phyloP scores from a whole-genome alignment of 352 stramenopile genomes.

The Phytophthora kernoviae region DNA sequence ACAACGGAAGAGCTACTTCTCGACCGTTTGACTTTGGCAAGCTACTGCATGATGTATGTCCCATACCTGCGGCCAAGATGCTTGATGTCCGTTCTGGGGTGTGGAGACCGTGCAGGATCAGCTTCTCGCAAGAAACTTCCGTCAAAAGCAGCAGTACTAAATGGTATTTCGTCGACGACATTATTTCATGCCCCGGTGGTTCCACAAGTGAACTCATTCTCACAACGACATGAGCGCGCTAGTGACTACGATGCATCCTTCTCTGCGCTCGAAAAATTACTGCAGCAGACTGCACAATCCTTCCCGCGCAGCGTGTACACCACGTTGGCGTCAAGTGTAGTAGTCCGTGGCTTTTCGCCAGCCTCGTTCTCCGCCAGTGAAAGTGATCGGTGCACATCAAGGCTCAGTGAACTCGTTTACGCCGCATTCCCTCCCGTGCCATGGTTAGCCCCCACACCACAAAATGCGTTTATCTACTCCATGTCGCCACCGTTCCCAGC shows the following conservation, averaged over 20 bases:
- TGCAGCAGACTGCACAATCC: slow-evolving; percentile 25
- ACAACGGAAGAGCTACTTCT: slow-evolving; percentile 3
- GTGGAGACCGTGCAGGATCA: slow-evolving; percentile 14
- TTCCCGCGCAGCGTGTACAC: slow-evolving; percentile 22
- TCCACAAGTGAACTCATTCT: slow-evolving; percentile 19
- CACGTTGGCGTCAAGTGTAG: slow-evolving; percentile 28
- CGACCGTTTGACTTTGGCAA: slow-evolving; percentile 59
- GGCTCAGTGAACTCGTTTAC: slow-evolving; percentile 21
- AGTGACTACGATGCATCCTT: slow-evolving; percentile 12
- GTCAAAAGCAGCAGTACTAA: slow-evolving; percentile 9
- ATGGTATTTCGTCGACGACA: slow-evolving; percentile 5
- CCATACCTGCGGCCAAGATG: slow-evolving; percentile 63
- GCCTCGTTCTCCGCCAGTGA: background rate
- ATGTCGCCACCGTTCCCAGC: slow-evolving; percentile 23
- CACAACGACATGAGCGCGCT: slow-evolving; percentile 11
- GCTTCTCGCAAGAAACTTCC: slow-evolving; percentile 8
- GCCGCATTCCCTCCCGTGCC: slow-evolving; percentile 23
- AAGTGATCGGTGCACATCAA: slow-evolving; percentile 19
- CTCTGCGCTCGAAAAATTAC: slow-evolving; percentile 22
- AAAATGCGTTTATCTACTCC: slow-evolving; percentile 21
- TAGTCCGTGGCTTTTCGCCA: slow-evolving; percentile 32
- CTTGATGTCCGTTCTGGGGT: slow-evolving; percentile 65
- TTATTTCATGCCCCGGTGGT: slow-evolving; percentile 36
- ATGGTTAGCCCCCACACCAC: slow-evolving; percentile 23
- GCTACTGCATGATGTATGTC: slow-evolving; percentile 65